Conservation (phyloP, 2,329 filamentous ascomycete species). For the Blastomyces emzantsi region DNA sequence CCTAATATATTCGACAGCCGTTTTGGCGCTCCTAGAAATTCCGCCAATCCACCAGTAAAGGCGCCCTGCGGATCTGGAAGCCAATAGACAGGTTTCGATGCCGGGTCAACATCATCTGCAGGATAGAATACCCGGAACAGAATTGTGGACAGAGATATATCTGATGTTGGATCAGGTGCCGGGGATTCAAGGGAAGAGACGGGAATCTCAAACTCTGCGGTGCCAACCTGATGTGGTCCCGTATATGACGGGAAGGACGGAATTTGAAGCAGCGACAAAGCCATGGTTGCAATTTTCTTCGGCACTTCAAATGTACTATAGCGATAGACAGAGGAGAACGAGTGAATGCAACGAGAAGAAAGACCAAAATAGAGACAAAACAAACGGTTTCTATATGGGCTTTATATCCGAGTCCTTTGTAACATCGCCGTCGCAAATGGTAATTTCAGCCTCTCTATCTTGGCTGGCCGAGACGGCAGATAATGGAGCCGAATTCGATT, state of each 20-base stretch:
- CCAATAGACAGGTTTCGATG: conserved; percentile 60
- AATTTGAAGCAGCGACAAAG: conserved; percentile 39
- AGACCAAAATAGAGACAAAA: not conserved
- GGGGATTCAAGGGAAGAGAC: conserved; percentile 42
- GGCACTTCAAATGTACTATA: not conserved
- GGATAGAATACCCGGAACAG: conserved; percentile 80
- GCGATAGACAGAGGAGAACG: not conserved
- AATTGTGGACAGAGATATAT: conserved; percentile 57
- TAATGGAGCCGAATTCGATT: not conserved
- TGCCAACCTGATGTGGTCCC: conserved; percentile 69
- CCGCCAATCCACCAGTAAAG: conserved; percentile 64
- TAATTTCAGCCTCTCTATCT: not conserved
- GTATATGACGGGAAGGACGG: conserved; percentile 66
- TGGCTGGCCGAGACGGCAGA: not conserved
- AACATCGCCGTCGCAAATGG: not conserved
- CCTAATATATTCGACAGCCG: conserved; percentile 36
- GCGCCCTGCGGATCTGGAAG: conserved; percentile 66
- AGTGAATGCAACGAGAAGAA: not conserved
- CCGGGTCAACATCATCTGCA: conserved; percentile 38
- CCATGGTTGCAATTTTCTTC: not conserved
- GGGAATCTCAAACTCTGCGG: conserved; percentile 71
- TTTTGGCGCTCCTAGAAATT: conserved; percentile 60
- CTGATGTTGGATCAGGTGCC: conserved; percentile 46
- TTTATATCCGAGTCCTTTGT: not conserved
- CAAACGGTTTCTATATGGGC: not conserved